These are phyloP conservation scores for Pyrrhoderma noxium DNA, from an alignment of 1,284 basidiomycete species.

Conservation along the genomic window DNA sequence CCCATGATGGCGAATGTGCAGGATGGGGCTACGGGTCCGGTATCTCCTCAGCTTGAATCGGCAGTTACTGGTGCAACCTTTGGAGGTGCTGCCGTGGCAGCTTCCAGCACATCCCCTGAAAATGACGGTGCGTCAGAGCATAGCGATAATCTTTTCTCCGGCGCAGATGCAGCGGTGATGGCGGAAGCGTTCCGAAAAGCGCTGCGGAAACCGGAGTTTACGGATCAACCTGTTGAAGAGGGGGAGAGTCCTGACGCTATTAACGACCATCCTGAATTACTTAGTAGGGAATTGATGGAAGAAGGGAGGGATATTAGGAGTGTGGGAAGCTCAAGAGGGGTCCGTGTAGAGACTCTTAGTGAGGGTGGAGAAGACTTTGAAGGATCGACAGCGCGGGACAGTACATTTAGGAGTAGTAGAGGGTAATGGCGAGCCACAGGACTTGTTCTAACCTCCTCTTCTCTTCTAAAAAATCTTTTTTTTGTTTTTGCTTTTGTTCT, in stretches of 20 bases:
- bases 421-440: slow-evolving; percentile 1
- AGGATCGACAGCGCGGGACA: slow-evolving; percentile 4
- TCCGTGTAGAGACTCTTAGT: slow-evolving; percentile 58
- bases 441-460: background rate
- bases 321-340: slow-evolving; percentile 68
- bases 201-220: slow-evolving; percentile 77
- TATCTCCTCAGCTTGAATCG: slow-evolving; percentile 43
- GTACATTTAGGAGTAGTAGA: slow-evolving; percentile 8
- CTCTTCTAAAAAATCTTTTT: background rate
- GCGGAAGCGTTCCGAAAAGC: slow-evolving; percentile 80
- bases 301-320: slow-evolving; percentile 77
- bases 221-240: slow-evolving; percentile 57
- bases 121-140: slow-evolving; percentile 58
- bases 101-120: slow-evolving; percentile 44
- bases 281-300: slow-evolving; percentile 68
- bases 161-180: slow-evolving; percentile 81
- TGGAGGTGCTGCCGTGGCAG: slow-evolving; percentile 29
- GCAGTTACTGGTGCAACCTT: slow-evolving; percentile 19
- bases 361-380: slow-evolving; percentile 8
- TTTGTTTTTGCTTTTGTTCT: background rate
- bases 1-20: slow-evolving; percentile 68
- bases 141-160: slow-evolving; percentile 60
- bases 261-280: slow-evolving; percentile 37
- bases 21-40: slow-evolving; percentile 33
- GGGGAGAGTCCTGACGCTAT: slow-evolving; percentile 47